A percentile compares a stretch with the other conserved stretches of the same genome.
These are phyloP conservation scores for Globisporangium takayamanum DNA, from an alignment of 352 stramenopile species.

Conservation along the genomic window DNA sequence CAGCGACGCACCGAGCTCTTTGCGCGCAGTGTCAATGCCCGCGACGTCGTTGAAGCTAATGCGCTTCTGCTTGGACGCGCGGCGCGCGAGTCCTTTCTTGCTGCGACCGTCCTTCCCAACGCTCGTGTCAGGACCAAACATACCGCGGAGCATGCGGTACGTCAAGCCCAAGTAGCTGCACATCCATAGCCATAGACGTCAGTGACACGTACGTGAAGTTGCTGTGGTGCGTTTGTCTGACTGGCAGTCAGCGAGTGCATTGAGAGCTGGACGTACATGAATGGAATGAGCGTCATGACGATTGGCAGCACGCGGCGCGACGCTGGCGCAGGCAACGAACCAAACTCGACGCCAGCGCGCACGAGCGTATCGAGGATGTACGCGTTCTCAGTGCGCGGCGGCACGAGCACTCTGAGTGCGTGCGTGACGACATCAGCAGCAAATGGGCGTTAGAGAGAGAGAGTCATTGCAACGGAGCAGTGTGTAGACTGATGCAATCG, in stretches of 20 bases:
- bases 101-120: constrained; percentile 67
- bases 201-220: background rate
- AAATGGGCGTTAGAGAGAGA: background rate
- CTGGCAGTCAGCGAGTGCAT: background rate
- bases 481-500: background rate
- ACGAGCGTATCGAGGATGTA: constrained; percentile 65
- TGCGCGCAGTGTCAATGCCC: constrained; percentile 91
- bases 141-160: constrained; percentile 73
- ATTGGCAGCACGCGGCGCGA: constrained; percentile 43
- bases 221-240: too few species aligned
- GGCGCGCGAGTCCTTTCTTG: constrained; percentile 33
- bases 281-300: constrained; percentile 61
- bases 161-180: constrained; percentile 73
- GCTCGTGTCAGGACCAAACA: constrained; percentile 41
- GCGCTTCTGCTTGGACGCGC: constrained; percentile 21
- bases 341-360: constrained; percentile 63
- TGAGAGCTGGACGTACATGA: constrained; percentile 32
- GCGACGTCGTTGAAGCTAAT: constrained; percentile 92
- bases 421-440: constrained; percentile 9
- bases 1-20: constrained; percentile 67
- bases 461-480: too few species aligned
- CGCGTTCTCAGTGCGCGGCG: constrained; percentile 59
- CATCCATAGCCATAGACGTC: background rate
- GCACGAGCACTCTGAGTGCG: constrained; percentile 48
- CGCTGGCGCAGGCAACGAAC: constrained; percentile 40